phyloP scores from a whole-genome alignment of 2,329 filamentous ascomycete genomes.

The Tetracladium maxilliforme region DNA sequence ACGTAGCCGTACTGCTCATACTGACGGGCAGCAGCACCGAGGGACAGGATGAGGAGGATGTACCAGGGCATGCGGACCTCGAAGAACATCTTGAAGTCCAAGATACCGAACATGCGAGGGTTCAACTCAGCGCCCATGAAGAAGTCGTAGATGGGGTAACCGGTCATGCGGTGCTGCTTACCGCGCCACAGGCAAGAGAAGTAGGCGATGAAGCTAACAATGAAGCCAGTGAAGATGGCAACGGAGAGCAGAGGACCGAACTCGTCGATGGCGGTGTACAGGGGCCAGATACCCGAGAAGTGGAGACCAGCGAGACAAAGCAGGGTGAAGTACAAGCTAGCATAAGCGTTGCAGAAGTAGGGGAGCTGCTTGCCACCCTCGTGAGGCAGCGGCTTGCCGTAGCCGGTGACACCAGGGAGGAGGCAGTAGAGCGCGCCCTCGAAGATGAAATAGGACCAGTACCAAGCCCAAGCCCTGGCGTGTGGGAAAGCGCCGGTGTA shows the following conservation, averaged over 20 bases:
- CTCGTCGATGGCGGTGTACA: constrained; percentile 88
- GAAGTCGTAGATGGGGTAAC: constrained; percentile 68
- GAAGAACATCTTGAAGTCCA: constrained; percentile 94
- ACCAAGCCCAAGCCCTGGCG: constrained; percentile 74
- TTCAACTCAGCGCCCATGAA: constrained; percentile 86
- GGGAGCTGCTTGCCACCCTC: constrained; percentile 70
- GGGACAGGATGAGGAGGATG: constrained; percentile 67
- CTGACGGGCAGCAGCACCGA: constrained; percentile 66
- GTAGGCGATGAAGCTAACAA: constrained; percentile 75
- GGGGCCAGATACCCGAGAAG: constrained; percentile 68
- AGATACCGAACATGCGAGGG: constrained; percentile 67
- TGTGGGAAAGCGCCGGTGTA: constrained; percentile 79
- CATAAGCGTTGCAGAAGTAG: constrained; percentile 89
- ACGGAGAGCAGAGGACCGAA: constrained; percentile 90
- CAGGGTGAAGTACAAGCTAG: constrained; percentile 80
- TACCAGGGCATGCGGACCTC: constrained; percentile 89
- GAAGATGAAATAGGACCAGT: constrained; percentile 85
- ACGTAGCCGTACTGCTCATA: constrained; percentile 78
- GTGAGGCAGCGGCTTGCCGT: constrained; percentile 78
- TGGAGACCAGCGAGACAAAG: constrained; percentile 57
- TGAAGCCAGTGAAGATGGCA: constrained; percentile 78
- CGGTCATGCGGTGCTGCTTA: constrained; percentile 84
- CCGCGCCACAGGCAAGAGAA: constrained; percentile 70
- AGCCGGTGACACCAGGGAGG: constrained; percentile 74
- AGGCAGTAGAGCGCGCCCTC: constrained; percentile 72